phyloP scores from a whole-genome alignment of 495 filamentous ascomycete species.

The Xylaria longipes region DNA sequence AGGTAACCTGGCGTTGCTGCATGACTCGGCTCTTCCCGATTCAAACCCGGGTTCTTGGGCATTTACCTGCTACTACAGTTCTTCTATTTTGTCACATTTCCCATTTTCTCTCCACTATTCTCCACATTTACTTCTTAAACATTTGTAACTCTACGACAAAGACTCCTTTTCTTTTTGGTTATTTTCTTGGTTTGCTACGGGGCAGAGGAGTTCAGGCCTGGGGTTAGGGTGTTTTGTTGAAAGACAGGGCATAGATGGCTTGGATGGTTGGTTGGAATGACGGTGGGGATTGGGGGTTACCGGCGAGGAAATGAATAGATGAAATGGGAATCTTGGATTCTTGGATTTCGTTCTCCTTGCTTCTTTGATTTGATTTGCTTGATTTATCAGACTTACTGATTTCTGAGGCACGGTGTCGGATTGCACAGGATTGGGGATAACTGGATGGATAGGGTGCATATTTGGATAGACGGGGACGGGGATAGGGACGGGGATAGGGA shows the following conservation, averaged over 20 bases:
- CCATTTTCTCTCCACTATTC: neutral
- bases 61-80: neutral
- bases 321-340: neutral
- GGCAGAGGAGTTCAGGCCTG: constrained; percentile 2
- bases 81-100: neutral
- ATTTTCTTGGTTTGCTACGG: neutral
- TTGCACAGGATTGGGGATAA: neutral
- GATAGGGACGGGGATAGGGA: neutral
- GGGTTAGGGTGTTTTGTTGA: neutral
- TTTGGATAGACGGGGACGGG: neutral
- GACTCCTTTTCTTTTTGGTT: neutral
- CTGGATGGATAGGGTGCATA: neutral
- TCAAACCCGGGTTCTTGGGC: neutral
- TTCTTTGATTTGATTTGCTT: neutral
- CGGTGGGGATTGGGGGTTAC: neutral
- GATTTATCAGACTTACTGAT: neutral
- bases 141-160: constrained; percentile 4
- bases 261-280: neutral
- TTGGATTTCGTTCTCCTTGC: neutral
- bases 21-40: neutral
- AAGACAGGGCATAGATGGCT: neutral
- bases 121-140: neutral
- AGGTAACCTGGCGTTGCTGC: neutral
- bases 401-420: neutral
- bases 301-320: neutral